Base-by-base conservation (phyloP, 148 eudicot genomes). In the Chenopodium suecicum region DNA sequence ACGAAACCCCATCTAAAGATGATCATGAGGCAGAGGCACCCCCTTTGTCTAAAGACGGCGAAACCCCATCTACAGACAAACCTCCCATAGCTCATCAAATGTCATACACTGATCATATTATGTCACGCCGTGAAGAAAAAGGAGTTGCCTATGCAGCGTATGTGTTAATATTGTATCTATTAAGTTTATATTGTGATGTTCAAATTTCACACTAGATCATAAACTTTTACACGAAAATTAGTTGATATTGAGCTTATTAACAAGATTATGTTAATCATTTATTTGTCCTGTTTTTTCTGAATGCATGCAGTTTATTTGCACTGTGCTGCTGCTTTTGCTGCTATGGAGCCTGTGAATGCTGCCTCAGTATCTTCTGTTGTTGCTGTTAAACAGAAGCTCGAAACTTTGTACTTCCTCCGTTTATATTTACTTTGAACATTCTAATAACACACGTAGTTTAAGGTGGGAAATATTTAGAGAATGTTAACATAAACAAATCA, bases 131-230 rank as follows among this genome's bases (percentile, higher is more conserved):
- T 71, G 72, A 71, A 46, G 84, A 77, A 1, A 77, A 70, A 46
- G 84, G 84, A 71, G 63, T 73, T 54, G 19, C 78, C 48, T 82
- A 71, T 82, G 84, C 84, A 37, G 60, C 80, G 84, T 82, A 34
- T 9, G 41, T 37, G 7, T 37, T 37, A 37, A 6, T 37, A 37
- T 37, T 37, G 44, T 37, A 5, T 37, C 44, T 37, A 37, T 37
- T 6, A 37, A 37, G 44, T 37, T 4, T 37, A 37, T 37, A 6
- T 6, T 4, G 44, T 37, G 44, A 37, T 5, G 7, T 34, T 34
- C 37, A 34, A 34, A 34, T 34, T 34, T 34, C 37, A 34, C 37
- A 34, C 37, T 34, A 34, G 37, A 34, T 34, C 5, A 34, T 34
- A 4, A 34, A 34, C 37, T 34, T 34, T 34, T 34, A 34, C 37